Evolutionary conservation across 495 filamentous ascomycete species (phyloP), one percentile per base, ranked within the genome.

Genomic region (Talaromyces adpressus): DNA sequence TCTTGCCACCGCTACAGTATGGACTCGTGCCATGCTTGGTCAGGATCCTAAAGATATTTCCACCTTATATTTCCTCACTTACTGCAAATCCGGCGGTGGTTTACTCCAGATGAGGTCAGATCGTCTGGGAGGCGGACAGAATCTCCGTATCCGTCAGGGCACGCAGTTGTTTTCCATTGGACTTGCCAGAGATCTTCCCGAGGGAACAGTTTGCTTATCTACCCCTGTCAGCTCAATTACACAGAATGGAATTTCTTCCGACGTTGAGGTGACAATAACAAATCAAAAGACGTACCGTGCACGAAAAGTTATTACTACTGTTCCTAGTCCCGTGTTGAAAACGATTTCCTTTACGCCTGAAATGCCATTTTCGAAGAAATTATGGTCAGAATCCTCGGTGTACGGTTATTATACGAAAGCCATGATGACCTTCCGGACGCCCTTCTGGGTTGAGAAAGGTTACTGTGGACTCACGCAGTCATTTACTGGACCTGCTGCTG

Each of bases 31-130:
- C 2, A 79, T 84, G 71, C 71, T 82, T 2, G 79, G 81, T 12
- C 64, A 74, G 14, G 75, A 80, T 18, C 68, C 77, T 3, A 45
- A 34, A 0, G 77, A 84, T 7, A 61, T 84, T 23, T 77, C 72
- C 52, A 75, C 77, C 6, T 62, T 79, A 0, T 85, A 69, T 62
- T 77, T 83, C 65, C 67, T 85, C n/a, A 73, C 79, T 53, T 67
- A 53, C 12, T 77, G 75, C 70, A 73, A 74, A 61, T 71, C 71
- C 25, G 75, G 76, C 2, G 73, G 72, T 1, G 80, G 81, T 0
- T 63, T 84, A 4, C 41, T 76, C 18, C 41, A 45, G n/a, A 45
- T 45, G 41, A 16, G 66, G 72, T 22, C 71, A 78, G 64, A 30
- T 25, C 29, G 18, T 59, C 16, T 41, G 22, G 57, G 73, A 45